Conservation (phyloP, 2,329 filamentous ascomycete genomes). For the Parascedosporium putredinis region DNA sequence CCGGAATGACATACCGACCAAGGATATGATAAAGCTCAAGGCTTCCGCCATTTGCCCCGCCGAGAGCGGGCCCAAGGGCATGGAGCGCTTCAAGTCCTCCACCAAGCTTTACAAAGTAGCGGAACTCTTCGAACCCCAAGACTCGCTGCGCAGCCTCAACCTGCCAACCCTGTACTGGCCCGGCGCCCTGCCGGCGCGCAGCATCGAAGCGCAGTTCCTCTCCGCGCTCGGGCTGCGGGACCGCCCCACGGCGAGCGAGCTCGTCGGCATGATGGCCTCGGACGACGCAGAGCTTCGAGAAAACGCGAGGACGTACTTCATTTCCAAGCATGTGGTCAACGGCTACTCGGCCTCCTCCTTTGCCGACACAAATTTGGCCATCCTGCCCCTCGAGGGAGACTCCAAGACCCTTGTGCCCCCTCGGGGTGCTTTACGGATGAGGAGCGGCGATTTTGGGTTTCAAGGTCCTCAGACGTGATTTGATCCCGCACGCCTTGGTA, state of each 20-base stretch:
- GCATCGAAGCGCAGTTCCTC: conserved; percentile 67
- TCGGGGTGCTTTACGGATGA: conserved; percentile 75
- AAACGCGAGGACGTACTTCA: conserved; percentile 70
- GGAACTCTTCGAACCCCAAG: conserved; percentile 73
- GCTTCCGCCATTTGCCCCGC: conserved; percentile 74
- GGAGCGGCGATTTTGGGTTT: conserved; percentile 71
- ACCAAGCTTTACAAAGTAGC: conserved; percentile 57
- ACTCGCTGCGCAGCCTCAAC: conserved; percentile 55
- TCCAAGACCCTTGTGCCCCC: conserved; percentile 57
- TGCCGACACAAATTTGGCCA: conserved; percentile 41
- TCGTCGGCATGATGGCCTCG: conserved; percentile 69
- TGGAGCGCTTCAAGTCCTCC: conserved; percentile 42
- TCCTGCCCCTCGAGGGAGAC: conserved; percentile 65
- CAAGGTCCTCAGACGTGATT: conserved; percentile 60
- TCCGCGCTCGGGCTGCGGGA: conserved; percentile 60
- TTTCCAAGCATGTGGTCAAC: conserved; percentile 68
- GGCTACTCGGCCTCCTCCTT: conserved; percentile 60
- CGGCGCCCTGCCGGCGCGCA: conserved; percentile 52
- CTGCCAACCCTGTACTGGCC: conserved; percentile 79
- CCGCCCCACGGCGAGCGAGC: conserved; percentile 59
- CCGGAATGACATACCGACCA: conserved; percentile 71
- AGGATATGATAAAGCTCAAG: conserved; percentile 69
- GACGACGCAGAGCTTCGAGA: conserved; percentile 48
- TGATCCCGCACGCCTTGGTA: conserved; percentile 64
- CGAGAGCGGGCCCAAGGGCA: conserved; percentile 45